phyloP scores from a whole-genome alignment of 106 monocot species.

The Dioscorea zingiberensis region DNA sequence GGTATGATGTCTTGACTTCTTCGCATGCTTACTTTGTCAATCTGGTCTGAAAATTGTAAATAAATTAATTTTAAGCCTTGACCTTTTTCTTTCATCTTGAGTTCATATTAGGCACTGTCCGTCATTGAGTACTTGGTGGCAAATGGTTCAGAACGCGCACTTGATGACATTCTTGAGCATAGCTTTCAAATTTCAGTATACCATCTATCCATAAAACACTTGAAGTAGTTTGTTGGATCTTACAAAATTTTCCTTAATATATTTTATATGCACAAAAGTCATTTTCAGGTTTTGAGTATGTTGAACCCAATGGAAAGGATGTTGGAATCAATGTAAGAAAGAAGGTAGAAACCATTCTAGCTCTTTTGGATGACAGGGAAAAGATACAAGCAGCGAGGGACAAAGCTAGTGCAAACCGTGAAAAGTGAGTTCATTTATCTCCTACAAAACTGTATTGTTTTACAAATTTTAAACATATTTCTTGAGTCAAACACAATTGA shows the following conservation, averaged over 20 bases:
- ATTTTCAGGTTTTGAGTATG: conserved; percentile 77
- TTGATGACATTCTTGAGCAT: conserved; percentile 89
- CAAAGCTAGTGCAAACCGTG: conserved; percentile 82
- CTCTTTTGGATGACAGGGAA: conserved; percentile 67
- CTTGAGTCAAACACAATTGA: not conserved
- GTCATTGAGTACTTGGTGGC: conserved; percentile 91
- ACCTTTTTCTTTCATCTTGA: not conserved
- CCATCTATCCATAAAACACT: conserved; percentile 2
- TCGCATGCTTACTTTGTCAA: not conserved
- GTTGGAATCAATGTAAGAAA: conserved; percentile 89
- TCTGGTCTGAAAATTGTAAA: not conserved
- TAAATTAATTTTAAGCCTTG: not conserved
- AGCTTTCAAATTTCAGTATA: conserved; percentile 70
- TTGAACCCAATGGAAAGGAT: conserved; percentile 97
- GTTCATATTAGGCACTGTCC: conserved; percentile 57
- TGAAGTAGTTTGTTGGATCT: not conserved
- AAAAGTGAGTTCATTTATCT: conserved; percentile 59
- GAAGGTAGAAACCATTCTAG: conserved; percentile 77
- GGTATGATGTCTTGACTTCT: conserved; percentile 25
- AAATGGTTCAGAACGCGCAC: conserved; percentile 84
- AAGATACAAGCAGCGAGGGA: conserved; percentile 75
- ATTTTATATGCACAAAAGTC: conserved; percentile 37
- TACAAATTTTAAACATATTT: not conserved
- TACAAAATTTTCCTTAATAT: not conserved
- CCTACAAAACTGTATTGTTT: not conserved